Evolutionary conservation across 2,329 filamentous ascomycete genomes (phyloP), one percentile per base, ranked within the genome.

Genomic region (Chaetomium sp.): DNA sequence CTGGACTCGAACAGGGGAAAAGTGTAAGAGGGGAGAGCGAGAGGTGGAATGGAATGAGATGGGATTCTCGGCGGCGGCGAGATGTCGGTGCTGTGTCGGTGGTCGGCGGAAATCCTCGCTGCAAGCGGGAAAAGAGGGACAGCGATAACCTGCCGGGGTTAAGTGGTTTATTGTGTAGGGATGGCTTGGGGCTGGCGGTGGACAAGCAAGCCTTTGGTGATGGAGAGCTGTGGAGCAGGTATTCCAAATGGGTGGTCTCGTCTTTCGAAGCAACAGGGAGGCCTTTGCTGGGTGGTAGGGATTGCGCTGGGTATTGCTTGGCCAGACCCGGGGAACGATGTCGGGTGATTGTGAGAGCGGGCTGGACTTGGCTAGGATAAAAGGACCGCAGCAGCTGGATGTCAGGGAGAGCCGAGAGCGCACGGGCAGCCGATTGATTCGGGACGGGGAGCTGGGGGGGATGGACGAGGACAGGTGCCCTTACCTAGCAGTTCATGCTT

Each of bases 181-280:
- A 55, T 42, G 54, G 38, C 33, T 27, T 8, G 60, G 31, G 50
- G 66, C 59, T 56, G 62, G 63, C 63, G 64, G 68, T 65, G 61
- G 66, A 57, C 58, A 54, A 49, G 62, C 65, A 57, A 57, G 62
- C 50, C 65, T 70, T 62, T 64, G 65, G 53, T 53, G 45, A 68
- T 65, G 67, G 64, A 64, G 67, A 63, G 64, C 53, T 59, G 68
- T 69, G 68, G 67, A 66, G 68, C 60, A 64, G 54, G 42, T 56
- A 64, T 63, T 66, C 62, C 57, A 21, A 35, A 21, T 55, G 67
- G 63, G 62, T 65, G 60, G 64, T 65, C 61, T 64, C 49, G 57
- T 56, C 49, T 33, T 50, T 56, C 56, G 58, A 50, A 58, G 61
- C 55, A 42, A 19, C 38, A 55, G 56, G 60, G 59, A 50, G 53